Evolutionary conservation across 1,284 basidiomycete genomes (phyloP).

Genomic region (Cutaneotrichosporon cavernicola): DNA sequence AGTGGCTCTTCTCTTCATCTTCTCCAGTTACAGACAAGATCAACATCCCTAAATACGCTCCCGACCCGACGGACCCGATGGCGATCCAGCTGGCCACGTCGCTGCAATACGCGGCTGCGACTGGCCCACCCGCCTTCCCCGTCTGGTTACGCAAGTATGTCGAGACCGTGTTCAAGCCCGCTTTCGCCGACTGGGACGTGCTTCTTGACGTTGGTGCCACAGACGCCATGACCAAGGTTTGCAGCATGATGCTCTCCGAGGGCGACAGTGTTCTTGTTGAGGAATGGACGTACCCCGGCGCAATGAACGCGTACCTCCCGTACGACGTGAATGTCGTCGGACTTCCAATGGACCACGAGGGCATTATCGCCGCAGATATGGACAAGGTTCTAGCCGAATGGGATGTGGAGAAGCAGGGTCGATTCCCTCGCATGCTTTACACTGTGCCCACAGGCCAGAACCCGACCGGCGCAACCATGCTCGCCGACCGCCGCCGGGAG

Average conservation of each 20-base stretch:
- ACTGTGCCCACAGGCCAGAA: constrained; percentile 60
- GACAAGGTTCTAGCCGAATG: constrained; percentile 64
- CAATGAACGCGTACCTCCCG: constrained; percentile 48
- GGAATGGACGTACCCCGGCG: constrained; percentile 56
- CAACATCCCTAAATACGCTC: constrained; percentile 61
- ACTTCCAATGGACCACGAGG: constrained; percentile 69
- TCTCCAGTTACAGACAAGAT: constrained; percentile 47
- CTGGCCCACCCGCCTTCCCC: constrained; percentile 49
- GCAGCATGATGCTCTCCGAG: constrained; percentile 64
- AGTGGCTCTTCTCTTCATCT: constrained; percentile 59
- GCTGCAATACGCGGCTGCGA: constrained; percentile 66
- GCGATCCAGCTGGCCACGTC: constrained; percentile 64
- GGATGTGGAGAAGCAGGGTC: constrained; percentile 60
- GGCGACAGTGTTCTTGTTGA: constrained; percentile 71
- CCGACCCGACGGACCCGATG: constrained; percentile 43
- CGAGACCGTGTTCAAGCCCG: constrained; percentile 65
- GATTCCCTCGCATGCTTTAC: constrained; percentile 66
- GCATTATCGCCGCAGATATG: constrained; percentile 65
- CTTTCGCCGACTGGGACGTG: constrained; percentile 65
- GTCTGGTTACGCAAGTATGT: constrained; percentile 60
- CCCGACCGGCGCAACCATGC: constrained; percentile 72
- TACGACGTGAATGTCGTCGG: constrained; percentile 38
- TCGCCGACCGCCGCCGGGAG: constrained; percentile 66
- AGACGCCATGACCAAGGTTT: constrained; percentile 60
- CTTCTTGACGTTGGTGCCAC: constrained; percentile 72